A percentile compares a stretch with the other conserved stretches of the same genome.
These are phyloP conservation scores for Penicillium desertorum DNA, from an alignment of 495 filamentous ascomycete genomes.

Conservation along the genomic window DNA sequence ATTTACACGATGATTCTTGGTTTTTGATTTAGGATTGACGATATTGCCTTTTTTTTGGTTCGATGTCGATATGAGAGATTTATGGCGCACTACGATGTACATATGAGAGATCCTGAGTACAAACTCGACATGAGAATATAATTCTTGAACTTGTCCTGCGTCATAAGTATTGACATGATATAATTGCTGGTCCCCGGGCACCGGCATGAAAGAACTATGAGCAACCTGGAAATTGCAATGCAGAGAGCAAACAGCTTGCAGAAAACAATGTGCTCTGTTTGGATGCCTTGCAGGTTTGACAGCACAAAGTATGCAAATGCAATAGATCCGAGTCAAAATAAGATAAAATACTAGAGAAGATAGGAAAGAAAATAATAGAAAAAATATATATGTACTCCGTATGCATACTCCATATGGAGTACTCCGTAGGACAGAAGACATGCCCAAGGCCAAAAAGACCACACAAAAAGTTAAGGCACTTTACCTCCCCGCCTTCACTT, in stretches of 20 bases:
- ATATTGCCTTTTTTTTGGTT: conserved; percentile 16
- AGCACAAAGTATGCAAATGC: not conserved
- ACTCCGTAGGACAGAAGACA: not conserved
- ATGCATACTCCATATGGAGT: not conserved
- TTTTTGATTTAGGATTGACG: conserved; percentile 10
- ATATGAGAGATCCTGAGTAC: conserved; percentile 28
- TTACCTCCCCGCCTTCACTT: conserved; percentile 34
- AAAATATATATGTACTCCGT: too few relatives aligned
- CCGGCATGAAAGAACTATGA: not conserved
- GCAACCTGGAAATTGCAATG: not conserved
- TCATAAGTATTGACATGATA: not conserved
- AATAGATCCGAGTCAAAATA: not conserved
- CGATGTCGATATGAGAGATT: conserved; percentile 22
- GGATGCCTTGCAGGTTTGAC: conserved; percentile 16
- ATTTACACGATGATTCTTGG: conserved; percentile 23
- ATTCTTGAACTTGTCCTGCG: not conserved
- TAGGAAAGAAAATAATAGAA: not conserved
- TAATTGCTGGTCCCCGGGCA: not conserved
- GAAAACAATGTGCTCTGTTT: conserved; percentile 24
- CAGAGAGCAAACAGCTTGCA: conserved; percentile 24
- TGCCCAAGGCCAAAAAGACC: conserved; percentile 10
- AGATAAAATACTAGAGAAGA: not conserved
- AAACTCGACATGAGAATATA: conserved; percentile 11
- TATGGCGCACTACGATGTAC: conserved; percentile 30
- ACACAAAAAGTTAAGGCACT: conserved; percentile 27